Percentiles rank a stretch among this genome's conserved stretches.
phyloP scores from a whole-genome alignment of 352 stramenopile genomes.

The Pythium brachiatum region DNA sequence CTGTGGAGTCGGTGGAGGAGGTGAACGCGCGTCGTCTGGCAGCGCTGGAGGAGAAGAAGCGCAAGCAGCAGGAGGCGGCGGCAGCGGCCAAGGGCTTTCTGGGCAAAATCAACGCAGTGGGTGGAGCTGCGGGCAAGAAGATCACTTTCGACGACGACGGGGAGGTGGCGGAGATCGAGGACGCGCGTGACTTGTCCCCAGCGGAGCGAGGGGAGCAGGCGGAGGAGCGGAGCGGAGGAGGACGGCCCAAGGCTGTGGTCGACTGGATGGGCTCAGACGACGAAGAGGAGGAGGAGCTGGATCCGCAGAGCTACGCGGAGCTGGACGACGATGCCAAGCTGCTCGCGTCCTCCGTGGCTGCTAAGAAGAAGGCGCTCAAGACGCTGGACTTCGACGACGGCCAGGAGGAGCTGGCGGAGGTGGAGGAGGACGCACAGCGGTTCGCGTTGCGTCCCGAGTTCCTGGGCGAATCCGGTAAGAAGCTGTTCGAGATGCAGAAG shows the following conservation, averaged over 20 bases:
- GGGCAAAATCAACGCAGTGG: conserved; percentile 33
- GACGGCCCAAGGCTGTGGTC: conserved; percentile 21
- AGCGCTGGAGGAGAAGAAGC: conserved; percentile 43
- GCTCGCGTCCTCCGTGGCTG: not conserved
- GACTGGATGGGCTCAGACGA: conserved; percentile 65
- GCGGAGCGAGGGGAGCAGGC: not conserved
- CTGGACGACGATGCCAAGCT: conserved; percentile 24
- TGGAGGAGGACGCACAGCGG: conserved; percentile 31
- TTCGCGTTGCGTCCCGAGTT: conserved; percentile 77
- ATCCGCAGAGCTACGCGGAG: conserved; percentile 19
- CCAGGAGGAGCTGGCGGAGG: conserved; percentile 25
- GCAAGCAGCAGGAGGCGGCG: conserved; percentile 34
- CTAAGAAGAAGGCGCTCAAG: conserved; percentile 19
- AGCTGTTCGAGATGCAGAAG: conserved; percentile 83
- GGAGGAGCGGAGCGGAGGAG: conserved; percentile 14
- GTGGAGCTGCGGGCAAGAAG: conserved; percentile 43
- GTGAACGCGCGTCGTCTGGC: conserved; percentile 49
- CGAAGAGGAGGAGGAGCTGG: conserved; percentile 35
- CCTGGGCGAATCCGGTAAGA: conserved; percentile 58
- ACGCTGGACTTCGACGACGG: conserved; percentile 47
- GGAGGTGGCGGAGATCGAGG: conserved; percentile 48
- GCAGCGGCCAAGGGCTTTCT: conserved; percentile 27
- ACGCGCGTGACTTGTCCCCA: not conserved
- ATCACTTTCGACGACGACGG: conserved; percentile 77
- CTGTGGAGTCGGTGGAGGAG: conserved; percentile 23